Conservation (phyloP, 2,329 filamentous ascomycete genomes). For the Ophiocordyceps camponoti-rufipedis region DNA sequence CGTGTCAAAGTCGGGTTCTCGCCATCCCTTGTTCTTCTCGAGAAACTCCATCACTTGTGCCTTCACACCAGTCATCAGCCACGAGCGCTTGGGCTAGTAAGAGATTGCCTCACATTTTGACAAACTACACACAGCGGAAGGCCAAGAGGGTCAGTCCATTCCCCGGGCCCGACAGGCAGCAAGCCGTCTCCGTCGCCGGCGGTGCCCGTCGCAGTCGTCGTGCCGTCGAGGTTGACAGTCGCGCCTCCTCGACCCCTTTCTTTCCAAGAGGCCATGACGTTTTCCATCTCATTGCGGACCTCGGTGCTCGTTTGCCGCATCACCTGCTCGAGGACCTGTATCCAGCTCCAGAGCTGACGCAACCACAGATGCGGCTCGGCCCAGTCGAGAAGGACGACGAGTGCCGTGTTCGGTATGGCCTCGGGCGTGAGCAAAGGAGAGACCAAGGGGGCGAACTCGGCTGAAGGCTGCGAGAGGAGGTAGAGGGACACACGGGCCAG, state of each 20-base stretch:
- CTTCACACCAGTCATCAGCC: constrained; percentile 18
- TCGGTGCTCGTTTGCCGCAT: constrained; percentile 56
- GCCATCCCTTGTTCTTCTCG: constrained; percentile 82
- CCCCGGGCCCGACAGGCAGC: constrained; percentile 67
- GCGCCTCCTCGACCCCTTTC: constrained; percentile 52
- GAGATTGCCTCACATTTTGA: constrained; percentile 53
- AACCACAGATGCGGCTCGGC: constrained; percentile 86
- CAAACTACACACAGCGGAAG: constrained; percentile 87
- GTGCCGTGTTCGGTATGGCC: constrained; percentile 68
- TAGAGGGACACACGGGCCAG: constrained; percentile 80
- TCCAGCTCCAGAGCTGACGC: constrained; percentile 75
- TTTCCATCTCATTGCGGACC: constrained; percentile 69
- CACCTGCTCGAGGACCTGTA: constrained; percentile 63
- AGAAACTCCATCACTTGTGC: constrained; percentile 79
- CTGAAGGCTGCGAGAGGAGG: constrained; percentile 69
- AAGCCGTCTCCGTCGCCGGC: constrained; percentile 45
- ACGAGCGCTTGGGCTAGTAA: constrained; percentile 8
- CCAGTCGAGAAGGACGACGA: constrained; percentile 93
- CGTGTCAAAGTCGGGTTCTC: constrained; percentile 91
- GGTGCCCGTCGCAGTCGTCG: constrained; percentile 31
- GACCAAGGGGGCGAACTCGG: constrained; percentile 65
- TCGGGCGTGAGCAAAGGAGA: constrained; percentile 69
- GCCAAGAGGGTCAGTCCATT: constrained; percentile 83
- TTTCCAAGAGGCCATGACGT: constrained; percentile 64
- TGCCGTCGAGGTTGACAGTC: constrained; percentile 43